Evolutionary conservation across 345 rosid species (phyloP), one percentile per base, ranked within the genome.

Genomic region (Rhizophora apiculata): DNA sequence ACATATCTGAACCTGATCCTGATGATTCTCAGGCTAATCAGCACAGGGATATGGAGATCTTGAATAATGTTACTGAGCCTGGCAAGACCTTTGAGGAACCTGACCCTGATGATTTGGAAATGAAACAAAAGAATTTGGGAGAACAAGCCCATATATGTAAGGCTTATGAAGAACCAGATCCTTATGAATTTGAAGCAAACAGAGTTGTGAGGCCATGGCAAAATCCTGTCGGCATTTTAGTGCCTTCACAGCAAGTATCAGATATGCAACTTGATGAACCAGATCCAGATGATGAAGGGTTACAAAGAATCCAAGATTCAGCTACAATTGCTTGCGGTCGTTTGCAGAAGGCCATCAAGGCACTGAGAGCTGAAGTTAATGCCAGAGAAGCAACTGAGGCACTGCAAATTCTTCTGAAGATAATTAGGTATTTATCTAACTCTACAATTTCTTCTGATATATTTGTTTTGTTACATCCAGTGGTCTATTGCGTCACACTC

Each of bases 251-350:
- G 63, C 80, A 67, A 66, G 69, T 74, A 69, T 78, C 83, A 30
- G 46, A 66, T 70, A 76, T 82, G 82, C 79, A 81, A 62, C 82
- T 79, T 27, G 83, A 83, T 74, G 96, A 92, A 74, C 93, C 91
- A 3, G 89, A 84, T 80, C 96, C 89, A 62, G 93, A 88, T 75
- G 89, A 88, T 69, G 72, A 78, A 75, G 99, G 90, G 84, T 58
- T 92, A 64, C 83, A 69, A 62, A 87, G 91, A 76, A 95, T 92
- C 39, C 96, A 85, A 78, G 91, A 90, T 77, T 82, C 97, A 56
- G 90, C 90, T 69, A 63, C 86, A 43, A 71, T 71, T 73, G 67
- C 88, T 58, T 84, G 91, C 73, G 77, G 75, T 67, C 89, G 84
- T 66, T 67, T 95, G 79, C 85, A 82, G 80, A 85, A 83, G 81